Conservation (phyloP, 2,329 filamentous ascomycete species). For the Ascochyta clinopodiicola region DNA sequence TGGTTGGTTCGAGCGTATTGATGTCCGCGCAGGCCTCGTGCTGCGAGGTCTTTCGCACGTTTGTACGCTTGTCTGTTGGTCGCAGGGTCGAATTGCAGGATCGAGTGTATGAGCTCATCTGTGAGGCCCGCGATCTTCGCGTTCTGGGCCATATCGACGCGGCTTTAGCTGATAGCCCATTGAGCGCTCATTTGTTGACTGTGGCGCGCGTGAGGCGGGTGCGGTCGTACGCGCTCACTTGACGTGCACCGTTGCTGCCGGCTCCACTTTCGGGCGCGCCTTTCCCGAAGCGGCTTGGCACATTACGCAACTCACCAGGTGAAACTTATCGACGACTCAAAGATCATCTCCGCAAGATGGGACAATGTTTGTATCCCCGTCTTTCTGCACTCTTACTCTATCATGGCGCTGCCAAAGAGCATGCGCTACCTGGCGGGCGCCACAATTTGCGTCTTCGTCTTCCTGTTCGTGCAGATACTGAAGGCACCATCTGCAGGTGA, state of each 20-base stretch:
- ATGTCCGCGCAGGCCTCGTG: constrained; percentile 49
- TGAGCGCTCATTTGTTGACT: neutral
- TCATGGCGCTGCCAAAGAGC: constrained; percentile 84
- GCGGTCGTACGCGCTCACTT: constrained; percentile 17
- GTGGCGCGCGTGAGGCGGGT: constrained; percentile 6
- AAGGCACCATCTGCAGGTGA: constrained; percentile 59
- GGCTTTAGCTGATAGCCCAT: constrained; percentile 1
- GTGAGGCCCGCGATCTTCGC: constrained; percentile 69
- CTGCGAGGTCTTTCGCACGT: constrained; percentile 48
- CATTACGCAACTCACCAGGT: constrained; percentile 17
- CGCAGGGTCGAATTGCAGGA: constrained; percentile 59
- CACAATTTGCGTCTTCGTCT: constrained; percentile 75
- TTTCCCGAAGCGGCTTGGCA: constrained; percentile 13
- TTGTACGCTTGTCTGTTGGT: constrained; percentile 46
- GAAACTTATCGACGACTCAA: constrained; percentile 16
- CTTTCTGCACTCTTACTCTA: constrained; percentile 31
- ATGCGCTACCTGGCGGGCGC: constrained; percentile 78
- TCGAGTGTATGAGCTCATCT: constrained; percentile 72
- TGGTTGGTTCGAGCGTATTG: constrained; percentile 56
- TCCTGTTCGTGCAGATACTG: constrained; percentile 79
- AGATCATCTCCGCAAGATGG: constrained; percentile 6
- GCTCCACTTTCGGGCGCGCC: constrained; percentile 15
- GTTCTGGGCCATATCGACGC: constrained; percentile 70
- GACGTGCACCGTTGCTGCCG: neutral
- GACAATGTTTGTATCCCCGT: constrained; percentile 9